phyloP scores from a whole-genome alignment of 805 yeast species.

The Barnettozyma sucrosica region DNA sequence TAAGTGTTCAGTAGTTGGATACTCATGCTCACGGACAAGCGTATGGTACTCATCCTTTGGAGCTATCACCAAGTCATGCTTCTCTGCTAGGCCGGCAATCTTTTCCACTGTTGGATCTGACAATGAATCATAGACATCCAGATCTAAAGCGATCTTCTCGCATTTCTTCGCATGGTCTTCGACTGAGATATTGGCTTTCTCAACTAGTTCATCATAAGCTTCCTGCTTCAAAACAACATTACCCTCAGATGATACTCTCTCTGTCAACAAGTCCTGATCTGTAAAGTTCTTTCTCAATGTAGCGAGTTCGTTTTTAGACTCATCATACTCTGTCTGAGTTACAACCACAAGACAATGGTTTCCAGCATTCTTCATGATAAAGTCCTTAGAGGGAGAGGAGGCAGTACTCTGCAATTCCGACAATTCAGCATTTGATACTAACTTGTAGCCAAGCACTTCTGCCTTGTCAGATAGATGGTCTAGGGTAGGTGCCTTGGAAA shows the following conservation, averaged over 20 bases:
- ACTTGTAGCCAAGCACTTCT: slow-evolving; percentile 14
- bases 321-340: slow-evolving; percentile 8
- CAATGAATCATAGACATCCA: slow-evolving; percentile 3
- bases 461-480: slow-evolving; percentile 10
- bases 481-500: slow-evolving; percentile 10
- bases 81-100: slow-evolving; percentile 7
- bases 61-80: slow-evolving; percentile 7
- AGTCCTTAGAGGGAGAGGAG: slow-evolving; percentile 10
- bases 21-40: slow-evolving; percentile 15
- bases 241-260: slow-evolving; percentile 22
- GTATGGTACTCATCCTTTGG: slow-evolving; percentile 5
- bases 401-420: slow-evolving; percentile 1
- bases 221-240: slow-evolving; percentile 13
- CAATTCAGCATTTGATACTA: slow-evolving; percentile 17
- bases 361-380: slow-evolving; percentile 5
- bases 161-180: slow-evolving; percentile 6
- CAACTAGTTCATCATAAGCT: slow-evolving; percentile 15
- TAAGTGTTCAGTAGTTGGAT: slow-evolving; percentile 25
- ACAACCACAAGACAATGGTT: slow-evolving; percentile 8
- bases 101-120: slow-evolving; percentile 6
- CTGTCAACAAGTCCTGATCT: slow-evolving; percentile 25
- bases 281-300: slow-evolving; percentile 23
- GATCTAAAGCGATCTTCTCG: slow-evolving; percentile 4
- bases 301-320: slow-evolving; percentile 9
- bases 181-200: slow-evolving; percentile 7